A percentile compares a stretch with the other conserved stretches of the same genome.
These are phyloP conservation scores for Lippia alba DNA, from an alignment of 305 asterid genomes.

Conservation along the genomic window DNA sequence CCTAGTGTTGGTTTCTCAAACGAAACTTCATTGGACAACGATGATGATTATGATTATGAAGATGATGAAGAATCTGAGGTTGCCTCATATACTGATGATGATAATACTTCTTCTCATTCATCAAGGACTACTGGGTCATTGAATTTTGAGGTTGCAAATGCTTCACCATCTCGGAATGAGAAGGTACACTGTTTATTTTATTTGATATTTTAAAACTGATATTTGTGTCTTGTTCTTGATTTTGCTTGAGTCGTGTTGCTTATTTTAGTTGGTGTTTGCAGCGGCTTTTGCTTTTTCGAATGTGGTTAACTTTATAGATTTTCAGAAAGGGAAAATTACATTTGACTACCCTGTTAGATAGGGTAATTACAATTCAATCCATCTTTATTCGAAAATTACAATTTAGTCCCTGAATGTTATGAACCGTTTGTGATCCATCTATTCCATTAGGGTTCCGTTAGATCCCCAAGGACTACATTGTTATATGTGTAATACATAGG, in stretches of 20 bases:
- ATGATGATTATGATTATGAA: slow-evolving; percentile 38
- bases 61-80: slow-evolving; percentile 41
- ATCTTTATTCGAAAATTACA: too few species aligned
- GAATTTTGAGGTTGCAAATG: slow-evolving; percentile 48
- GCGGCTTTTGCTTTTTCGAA: not conserved
- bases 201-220: not conserved
- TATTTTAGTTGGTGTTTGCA: not conserved
- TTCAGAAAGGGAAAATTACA: too few species aligned
- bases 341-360: too few species aligned
- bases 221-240: slow-evolving; percentile 15
- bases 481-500: too few species aligned
- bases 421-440: too few species aligned
- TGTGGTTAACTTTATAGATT: not conserved
- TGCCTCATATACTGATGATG: slow-evolving; percentile 75
- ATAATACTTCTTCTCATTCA: slow-evolving; percentile 67
- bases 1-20: slow-evolving; percentile 55
- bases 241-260: not conserved
- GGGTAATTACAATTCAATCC: too few species aligned
- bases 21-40: slow-evolving; percentile 54
- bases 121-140: slow-evolving; percentile 67
- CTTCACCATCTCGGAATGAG: slow-evolving; percentile 66
- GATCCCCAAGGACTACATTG: too few species aligned
- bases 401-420: too few species aligned
- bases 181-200: slow-evolving; percentile 46
- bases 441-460: too few species aligned